Percentiles rank a stretch among this genome's conserved stretches.
Evolutionary conservation across 2,329 filamentous ascomycete genomes (phyloP).

Genomic region (Camptophora hylomeconis): DNA sequence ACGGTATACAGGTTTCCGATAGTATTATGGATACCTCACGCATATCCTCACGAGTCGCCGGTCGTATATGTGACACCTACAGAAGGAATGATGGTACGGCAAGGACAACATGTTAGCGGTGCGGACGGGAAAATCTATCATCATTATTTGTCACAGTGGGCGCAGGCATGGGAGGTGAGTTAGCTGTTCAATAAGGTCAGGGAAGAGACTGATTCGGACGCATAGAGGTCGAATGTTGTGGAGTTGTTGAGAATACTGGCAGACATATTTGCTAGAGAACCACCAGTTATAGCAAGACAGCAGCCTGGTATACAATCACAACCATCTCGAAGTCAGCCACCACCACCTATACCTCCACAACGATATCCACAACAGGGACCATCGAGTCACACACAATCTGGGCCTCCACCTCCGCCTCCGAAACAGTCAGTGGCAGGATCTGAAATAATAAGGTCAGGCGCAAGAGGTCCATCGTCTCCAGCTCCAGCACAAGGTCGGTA

Average conservation of each 20-base stretch:
- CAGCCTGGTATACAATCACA: conserved; percentile 26
- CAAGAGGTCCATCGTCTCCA: conserved; percentile 5
- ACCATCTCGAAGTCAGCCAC: conserved; percentile 25
- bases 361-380: conserved; percentile 21
- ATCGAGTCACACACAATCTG: conserved; percentile 22
- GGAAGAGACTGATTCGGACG: not conserved
- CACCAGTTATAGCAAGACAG: conserved; percentile 67
- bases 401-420: conserved; percentile 49
- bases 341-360: conserved; percentile 56
- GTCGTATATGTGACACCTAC: conserved; percentile 81
- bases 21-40: conserved; percentile 83
- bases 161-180: conserved; percentile 78
- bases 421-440: conserved; percentile 40
- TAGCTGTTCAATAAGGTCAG: too few species aligned
- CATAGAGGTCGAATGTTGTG: conserved; percentile 63
- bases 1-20: conserved; percentile 83
- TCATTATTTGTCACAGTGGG: conserved; percentile 85
- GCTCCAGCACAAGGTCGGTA: conserved; percentile 16
- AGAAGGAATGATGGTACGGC: conserved; percentile 75
- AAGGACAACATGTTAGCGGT: conserved; percentile 86
- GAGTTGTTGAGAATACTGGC: conserved; percentile 73
- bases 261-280: conserved; percentile 87
- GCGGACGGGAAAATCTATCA: conserved; percentile 83
- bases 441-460: too few species aligned
- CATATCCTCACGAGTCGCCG: conserved; percentile 75